Conservation (phyloP, 139 green algal genomes). For the Chlamydomonas asymmetrica region DNA sequence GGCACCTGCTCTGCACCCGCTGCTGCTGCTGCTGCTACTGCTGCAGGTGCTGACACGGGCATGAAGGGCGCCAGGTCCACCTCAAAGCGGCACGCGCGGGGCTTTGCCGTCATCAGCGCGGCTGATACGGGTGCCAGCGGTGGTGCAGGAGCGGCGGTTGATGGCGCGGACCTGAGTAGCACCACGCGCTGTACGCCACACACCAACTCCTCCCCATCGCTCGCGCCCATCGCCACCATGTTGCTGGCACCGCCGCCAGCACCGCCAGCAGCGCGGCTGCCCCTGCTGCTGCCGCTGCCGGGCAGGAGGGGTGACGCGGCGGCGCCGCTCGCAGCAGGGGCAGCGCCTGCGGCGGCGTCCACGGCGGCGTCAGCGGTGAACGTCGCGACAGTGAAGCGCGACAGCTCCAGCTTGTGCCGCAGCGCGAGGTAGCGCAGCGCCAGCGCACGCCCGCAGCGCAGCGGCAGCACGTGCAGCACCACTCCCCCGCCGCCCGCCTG, state of each 20-base stretch:
- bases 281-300: neutral
- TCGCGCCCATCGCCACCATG: conserved; percentile 11
- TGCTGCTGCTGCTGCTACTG: no score
- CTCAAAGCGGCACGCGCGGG: neutral
- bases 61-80: conserved; percentile 21
- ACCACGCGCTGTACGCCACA: conserved; percentile 53
- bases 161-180: conserved; percentile 22
- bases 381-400: conserved; percentile 46
- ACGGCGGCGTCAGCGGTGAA: conserved; percentile 3
- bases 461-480: conserved; percentile 80
- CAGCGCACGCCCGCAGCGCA: conserved; percentile 71
- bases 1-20: no score
- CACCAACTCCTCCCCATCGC: conserved; percentile 58
- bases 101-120: neutral
- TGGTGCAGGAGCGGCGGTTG: neutral
- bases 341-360: neutral
- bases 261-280: conserved; percentile 4
- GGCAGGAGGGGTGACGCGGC: neutral
- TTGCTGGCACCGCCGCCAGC: neutral
- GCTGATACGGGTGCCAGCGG: neutral
- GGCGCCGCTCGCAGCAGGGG: neutral
- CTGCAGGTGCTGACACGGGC: no score
- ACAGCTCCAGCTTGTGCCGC: conserved; percentile 40
- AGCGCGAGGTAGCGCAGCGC: conserved; percentile 75
- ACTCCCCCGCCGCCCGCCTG: neutral